phyloP scores from a whole-genome alignment of 805 yeast species.

The Lachancea meyersii region DNA sequence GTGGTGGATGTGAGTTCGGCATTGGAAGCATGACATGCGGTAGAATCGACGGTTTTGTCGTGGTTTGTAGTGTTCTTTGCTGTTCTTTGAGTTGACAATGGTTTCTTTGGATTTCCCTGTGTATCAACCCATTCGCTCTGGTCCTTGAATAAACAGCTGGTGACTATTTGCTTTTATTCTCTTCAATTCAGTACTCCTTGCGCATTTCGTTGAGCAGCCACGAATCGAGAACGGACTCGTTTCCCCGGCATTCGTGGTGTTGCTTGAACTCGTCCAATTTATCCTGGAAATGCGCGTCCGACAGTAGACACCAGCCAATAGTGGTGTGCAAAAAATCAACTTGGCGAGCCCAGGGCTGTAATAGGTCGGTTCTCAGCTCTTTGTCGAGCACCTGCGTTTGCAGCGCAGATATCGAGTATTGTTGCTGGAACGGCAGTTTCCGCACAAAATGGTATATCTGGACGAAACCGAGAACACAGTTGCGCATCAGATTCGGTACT shows the following conservation, averaged over 20 bases:
- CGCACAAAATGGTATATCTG: slow-evolving; percentile 21
- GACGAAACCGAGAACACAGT: slow-evolving; percentile 23
- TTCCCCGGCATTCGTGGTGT: not conserved
- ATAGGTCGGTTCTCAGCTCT: slow-evolving; percentile 20
- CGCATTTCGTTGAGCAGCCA: slow-evolving; percentile 1
- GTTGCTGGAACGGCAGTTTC: slow-evolving; percentile 18
- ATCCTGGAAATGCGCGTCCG: slow-evolving; percentile 1
- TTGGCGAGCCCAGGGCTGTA: slow-evolving; percentile 23
- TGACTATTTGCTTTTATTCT: too few species aligned
- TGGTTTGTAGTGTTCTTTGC: too few species aligned
- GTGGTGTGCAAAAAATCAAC: slow-evolving; percentile 17
- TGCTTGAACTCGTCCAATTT: slow-evolving; percentile 1
- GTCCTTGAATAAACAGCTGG: too few species aligned
- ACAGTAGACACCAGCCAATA: not conserved
- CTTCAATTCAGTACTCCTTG: too few species aligned
- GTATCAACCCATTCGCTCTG: too few species aligned
- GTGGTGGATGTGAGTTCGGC: not conserved
- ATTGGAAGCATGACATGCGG: too few species aligned
- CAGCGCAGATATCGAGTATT: slow-evolving; percentile 15
- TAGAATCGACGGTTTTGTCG: too few species aligned
- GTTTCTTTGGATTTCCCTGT: too few species aligned
- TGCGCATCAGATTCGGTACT: slow-evolving; percentile 15
- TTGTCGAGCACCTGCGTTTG: slow-evolving; percentile 17
- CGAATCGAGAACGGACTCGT: not conserved
- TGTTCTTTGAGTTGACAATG: too few species aligned